phyloP scores from a whole-genome alignment of 768 basidiomycete genomes.

The Podaxis pistillaris region DNA sequence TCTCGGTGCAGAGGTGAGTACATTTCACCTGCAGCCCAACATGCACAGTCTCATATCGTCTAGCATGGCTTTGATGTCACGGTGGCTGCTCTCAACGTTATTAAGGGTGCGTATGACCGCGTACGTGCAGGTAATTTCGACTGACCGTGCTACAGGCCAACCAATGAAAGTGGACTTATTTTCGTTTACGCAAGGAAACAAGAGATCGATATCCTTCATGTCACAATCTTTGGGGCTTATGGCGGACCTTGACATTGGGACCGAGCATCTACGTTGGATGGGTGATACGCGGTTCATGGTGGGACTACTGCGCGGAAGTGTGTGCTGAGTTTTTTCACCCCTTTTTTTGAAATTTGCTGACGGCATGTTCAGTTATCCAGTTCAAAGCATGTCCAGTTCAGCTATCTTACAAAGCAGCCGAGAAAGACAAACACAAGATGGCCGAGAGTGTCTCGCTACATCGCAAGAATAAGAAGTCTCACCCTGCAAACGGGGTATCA shows the following conservation, averaged over 20 bases:
- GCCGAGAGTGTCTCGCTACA: slow-evolving; percentile 39
- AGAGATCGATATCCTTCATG: slow-evolving; percentile 74
- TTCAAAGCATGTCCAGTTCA: slow-evolving; percentile 68
- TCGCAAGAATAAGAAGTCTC: slow-evolving; percentile 31
- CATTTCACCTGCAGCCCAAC: not conserved
- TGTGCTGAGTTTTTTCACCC: slow-evolving; percentile 20
- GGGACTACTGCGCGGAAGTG: slow-evolving; percentile 71
- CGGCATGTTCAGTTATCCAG: slow-evolving; percentile 44
- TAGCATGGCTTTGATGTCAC: slow-evolving; percentile 72
- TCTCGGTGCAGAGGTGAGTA: slow-evolving; percentile 59
- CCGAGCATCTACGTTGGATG: slow-evolving; percentile 85
- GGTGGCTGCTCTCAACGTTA: slow-evolving; percentile 69
- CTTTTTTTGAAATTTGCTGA: slow-evolving; percentile 4
- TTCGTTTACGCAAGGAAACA: slow-evolving; percentile 68
- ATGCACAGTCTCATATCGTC: slow-evolving; percentile 7
- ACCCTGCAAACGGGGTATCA: slow-evolving; percentile 4
- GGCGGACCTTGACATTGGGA: slow-evolving; percentile 83
- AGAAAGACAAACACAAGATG: slow-evolving; percentile 74
- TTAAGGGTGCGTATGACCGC: slow-evolving; percentile 59
- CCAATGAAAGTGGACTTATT: slow-evolving; percentile 78
- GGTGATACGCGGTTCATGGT: slow-evolving; percentile 76
- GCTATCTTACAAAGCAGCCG: slow-evolving; percentile 66
- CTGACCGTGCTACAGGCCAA: slow-evolving; percentile 42
- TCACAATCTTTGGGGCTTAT: slow-evolving; percentile 80
- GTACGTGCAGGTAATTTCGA: not conserved